A percentile compares a stretch with the other conserved stretches of the same genome.
phyloP scores from a whole-genome alignment of 1,284 basidiomycete genomes.

The Apiotrichum akiyoshidainum region DNA sequence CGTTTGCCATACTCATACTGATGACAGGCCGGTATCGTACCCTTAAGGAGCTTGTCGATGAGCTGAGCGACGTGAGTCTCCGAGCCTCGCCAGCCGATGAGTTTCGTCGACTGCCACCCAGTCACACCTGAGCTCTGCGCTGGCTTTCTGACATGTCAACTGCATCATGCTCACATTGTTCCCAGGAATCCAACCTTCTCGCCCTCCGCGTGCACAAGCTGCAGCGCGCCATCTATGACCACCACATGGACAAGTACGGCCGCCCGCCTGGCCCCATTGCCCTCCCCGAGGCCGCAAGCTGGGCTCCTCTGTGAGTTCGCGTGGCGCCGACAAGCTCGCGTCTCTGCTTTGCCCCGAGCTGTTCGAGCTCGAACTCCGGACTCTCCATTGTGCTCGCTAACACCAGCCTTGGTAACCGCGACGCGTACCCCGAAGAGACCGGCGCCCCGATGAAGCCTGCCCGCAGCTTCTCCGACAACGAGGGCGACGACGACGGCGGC shows the following conservation, averaged over 20 bases:
- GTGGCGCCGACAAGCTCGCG: neutral
- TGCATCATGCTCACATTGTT: neutral
- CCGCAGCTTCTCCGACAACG: neutral
- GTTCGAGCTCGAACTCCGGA: no score
- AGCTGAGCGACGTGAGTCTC: slow-evolving; percentile 26
- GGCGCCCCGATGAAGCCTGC: slow-evolving; percentile 6
- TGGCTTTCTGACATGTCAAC: no score
- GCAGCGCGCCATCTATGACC: slow-evolving; percentile 23
- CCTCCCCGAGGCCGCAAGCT: slow-evolving; percentile 17
- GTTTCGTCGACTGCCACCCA: neutral
- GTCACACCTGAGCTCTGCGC: no score
- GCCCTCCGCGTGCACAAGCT: slow-evolving; percentile 21
- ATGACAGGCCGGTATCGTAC: slow-evolving; percentile 24
- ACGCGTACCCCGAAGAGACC: slow-evolving; percentile 10
- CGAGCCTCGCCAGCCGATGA: no score
- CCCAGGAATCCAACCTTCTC: slow-evolving; percentile 26
- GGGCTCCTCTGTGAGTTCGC: slow-evolving; percentile 19
- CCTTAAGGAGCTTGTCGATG: slow-evolving; percentile 29
- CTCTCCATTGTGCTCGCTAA: neutral
- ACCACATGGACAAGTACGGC: slow-evolving; percentile 13
- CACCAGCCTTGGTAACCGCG: slow-evolving; percentile 11
- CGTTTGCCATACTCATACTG: neutral
- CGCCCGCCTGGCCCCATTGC: slow-evolving; percentile 12
- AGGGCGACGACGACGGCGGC: neutral
- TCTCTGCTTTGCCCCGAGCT: no score